Evolutionary conservation across 1,284 basidiomycete genomes (phyloP).

Genomic region (Cronartium quercuum): DNA sequence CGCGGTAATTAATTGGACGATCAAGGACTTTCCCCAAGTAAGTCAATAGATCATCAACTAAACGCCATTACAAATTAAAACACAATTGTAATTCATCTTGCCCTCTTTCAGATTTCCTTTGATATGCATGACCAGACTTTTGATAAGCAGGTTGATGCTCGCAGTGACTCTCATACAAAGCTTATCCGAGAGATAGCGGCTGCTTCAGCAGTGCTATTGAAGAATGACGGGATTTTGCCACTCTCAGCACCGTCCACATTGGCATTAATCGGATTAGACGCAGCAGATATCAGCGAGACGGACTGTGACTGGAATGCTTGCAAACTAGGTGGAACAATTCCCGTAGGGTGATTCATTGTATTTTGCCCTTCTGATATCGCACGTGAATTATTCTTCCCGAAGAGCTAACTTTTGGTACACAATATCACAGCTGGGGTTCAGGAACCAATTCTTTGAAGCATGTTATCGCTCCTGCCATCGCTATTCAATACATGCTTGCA

Average conservation of each 20-base stretch:
- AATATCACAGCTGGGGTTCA: slow-evolving; percentile 40
- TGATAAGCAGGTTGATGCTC: not conserved
- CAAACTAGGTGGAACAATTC: not conserved
- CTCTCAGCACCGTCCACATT: slow-evolving; percentile 39
- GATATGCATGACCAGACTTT: not conserved
- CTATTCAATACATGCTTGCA: slow-evolving; percentile 31
- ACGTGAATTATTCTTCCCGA: too few species aligned
- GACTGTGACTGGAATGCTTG: not conserved
- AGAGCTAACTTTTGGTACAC: not conserved
- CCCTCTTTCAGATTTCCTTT: not conserved
- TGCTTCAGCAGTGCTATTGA: slow-evolving; percentile 40
- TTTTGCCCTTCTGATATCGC: too few species aligned
- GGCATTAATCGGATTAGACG: slow-evolving; percentile 42
- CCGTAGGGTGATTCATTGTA: not conserved
- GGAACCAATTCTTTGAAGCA: slow-evolving; percentile 42
- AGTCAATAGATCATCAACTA: too few species aligned
- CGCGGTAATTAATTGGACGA: too few species aligned
- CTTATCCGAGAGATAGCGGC: slow-evolving; percentile 40
- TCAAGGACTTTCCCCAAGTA: not conserved
- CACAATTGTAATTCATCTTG: too few species aligned
- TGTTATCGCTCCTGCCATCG: slow-evolving; percentile 40
- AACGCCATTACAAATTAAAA: too few species aligned
- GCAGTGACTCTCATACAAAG: not conserved
- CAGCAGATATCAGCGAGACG: not conserved
- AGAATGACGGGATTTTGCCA: slow-evolving; percentile 38